These are phyloP conservation scores for Neurospora tetraspora DNA, from an alignment of 495 filamentous ascomycete genomes.

Conservation along the genomic window DNA sequence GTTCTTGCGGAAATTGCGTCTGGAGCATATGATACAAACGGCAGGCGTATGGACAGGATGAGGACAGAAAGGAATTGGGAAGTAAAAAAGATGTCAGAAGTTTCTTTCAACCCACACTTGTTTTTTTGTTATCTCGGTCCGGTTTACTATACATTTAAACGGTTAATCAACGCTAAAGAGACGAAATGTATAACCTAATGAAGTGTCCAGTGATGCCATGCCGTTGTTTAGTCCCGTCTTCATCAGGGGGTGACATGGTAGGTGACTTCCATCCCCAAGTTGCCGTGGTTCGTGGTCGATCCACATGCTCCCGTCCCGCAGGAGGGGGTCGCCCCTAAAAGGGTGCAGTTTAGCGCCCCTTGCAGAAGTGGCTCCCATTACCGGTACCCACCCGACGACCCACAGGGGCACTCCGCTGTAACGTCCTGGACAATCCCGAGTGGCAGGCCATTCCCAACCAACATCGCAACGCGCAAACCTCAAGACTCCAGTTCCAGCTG, in stretches of 20 bases:
- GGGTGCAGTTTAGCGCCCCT: not conserved
- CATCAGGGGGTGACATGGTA: not conserved
- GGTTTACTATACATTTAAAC: not conserved
- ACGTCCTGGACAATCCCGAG: not conserved
- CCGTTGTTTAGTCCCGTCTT: not conserved
- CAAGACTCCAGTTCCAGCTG: not conserved
- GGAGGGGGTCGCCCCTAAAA: not conserved
- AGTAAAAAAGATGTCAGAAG: not conserved
- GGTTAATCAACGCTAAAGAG: not conserved
- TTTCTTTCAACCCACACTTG: not conserved
- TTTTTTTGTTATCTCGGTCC: not conserved
- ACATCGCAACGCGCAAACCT: not conserved
- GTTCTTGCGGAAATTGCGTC: not conserved
- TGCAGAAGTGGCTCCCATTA: not conserved
- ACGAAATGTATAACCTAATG: not conserved
- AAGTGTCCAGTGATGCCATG: not conserved
- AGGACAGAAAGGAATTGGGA: not conserved
- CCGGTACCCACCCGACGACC: not conserved
- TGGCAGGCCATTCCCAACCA: not conserved
- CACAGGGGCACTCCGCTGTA: not conserved
- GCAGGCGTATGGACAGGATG: not conserved
- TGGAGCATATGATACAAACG: not conserved
- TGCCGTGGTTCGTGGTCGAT: not conserved
- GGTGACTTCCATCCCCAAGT: not conserved
- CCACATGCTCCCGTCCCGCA: not conserved